Base-by-base conservation (phyloP, 1,284 basidiomycete species). In the Takashimella tepidaria region DNA sequence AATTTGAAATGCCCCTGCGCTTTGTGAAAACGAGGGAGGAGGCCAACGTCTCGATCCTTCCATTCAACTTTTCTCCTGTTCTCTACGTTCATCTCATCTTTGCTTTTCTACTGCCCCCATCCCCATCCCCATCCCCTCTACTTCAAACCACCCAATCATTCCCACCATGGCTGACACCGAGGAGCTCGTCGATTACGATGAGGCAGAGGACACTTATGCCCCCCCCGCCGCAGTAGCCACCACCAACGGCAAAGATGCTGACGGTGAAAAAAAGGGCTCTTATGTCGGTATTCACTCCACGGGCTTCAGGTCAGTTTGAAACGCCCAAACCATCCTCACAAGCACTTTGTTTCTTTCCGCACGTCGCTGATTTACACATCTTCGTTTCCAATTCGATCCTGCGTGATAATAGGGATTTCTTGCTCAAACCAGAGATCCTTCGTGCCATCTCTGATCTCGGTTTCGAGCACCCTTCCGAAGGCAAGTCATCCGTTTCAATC, bases 381-480 rank as follows among this genome's bases (percentile, higher is more conserved):
- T n/a, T n/a, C n/a, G n/a, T n/a, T n/a, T n/a, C n/a, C n/a, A n/a
- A n/a, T n/a, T n/a, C n/a, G n/a, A n/a, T n/a, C n/a, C n/a, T n/a
- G n/a, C n/a, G n/a, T n/a, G n/a, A n/a, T n/a, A n/a, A n/a, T 71
- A 91, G 92, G 74, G 93, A 98, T 77, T 98, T 98, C 80, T 80
- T 98, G 70, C 80, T 98, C 77, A 98, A 97, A 81, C 90, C 93
- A 56, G 96, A 98, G 77, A 79, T 98, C 60, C 82, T 98, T 68
- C 88, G 96, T 66, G 93, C 96, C 51, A 98, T 99, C 76, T 95
- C 91, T 76, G 96, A 99, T 72, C 81, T 98, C 45, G 96, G 96
- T 79, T 99, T 99, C 74, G 96, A 99, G 78, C 96, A 99, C 79
- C 96, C 96, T 51, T 98, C 95, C 48, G 96, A 99, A 84, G 95